These are phyloP conservation scores for Didymosphaeria variabile DNA, from an alignment of 2,329 filamentous ascomycete genomes.

Conservation along the genomic window DNA sequence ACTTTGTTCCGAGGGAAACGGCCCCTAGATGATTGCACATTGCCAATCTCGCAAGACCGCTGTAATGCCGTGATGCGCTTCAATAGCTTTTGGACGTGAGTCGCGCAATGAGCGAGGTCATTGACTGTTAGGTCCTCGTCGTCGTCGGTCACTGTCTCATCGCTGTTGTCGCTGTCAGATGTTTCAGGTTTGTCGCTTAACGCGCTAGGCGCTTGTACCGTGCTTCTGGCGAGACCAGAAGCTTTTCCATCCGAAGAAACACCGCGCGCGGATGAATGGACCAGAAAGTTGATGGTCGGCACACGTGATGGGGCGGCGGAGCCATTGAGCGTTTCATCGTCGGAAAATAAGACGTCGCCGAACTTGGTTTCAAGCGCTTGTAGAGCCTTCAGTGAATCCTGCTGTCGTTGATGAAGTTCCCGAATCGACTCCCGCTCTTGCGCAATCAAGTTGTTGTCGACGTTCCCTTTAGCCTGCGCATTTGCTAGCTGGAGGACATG, in stretches of 20 bases:
- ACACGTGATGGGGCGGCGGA: constrained; percentile 22
- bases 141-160: constrained; percentile 28
- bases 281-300: constrained; percentile 28
- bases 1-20: constrained; percentile 24
- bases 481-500: constrained; percentile 39
- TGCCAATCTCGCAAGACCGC: constrained; percentile 16
- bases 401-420: constrained; percentile 36
- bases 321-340: constrained; percentile 25
- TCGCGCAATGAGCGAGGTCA: constrained; percentile 33
- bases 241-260: constrained; percentile 2
- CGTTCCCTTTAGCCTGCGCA: constrained; percentile 30
- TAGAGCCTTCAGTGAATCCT: constrained; percentile 34
- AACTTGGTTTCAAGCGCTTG: constrained; percentile 34
- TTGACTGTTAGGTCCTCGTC: constrained; percentile 29
- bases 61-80: constrained; percentile 31
- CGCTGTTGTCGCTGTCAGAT: constrained; percentile 34
- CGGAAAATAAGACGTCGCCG: constrained; percentile 23
- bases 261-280: constrained; percentile 9
- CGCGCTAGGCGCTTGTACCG: neutral
- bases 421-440: constrained; percentile 38
- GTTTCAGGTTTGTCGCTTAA: constrained; percentile 25
- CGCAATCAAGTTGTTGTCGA: constrained; percentile 27
- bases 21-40: constrained; percentile 1
- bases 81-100: constrained; percentile 34
- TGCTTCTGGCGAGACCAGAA: neutral